These are phyloP conservation scores for Tagetes erecta DNA, from an alignment of 129 eudicot genomes.

Conservation along the genomic window DNA sequence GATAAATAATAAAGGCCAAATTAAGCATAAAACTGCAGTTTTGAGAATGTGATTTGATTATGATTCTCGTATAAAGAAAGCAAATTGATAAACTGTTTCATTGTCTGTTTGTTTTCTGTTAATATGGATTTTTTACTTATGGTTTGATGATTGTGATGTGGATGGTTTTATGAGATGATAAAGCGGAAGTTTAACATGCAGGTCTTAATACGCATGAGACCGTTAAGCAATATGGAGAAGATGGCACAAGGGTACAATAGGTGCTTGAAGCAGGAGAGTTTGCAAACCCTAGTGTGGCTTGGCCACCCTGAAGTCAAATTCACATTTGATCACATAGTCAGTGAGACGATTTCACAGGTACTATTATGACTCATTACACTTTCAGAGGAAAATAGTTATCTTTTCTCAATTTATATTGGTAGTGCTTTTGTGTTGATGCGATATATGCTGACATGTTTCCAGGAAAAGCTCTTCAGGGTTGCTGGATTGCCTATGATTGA, in stretches of 20 bases:
- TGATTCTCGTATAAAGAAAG: background rate
- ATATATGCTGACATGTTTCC: slow-evolving; percentile 24
- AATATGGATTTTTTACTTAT: background rate
- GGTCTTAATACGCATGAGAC: slow-evolving; percentile 84
- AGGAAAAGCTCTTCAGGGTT: slow-evolving; percentile 83
- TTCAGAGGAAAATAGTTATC: background rate
- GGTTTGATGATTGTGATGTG: background rate
- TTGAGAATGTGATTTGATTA: background rate
- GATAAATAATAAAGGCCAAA: slow-evolving; percentile 18
- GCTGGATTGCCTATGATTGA: slow-evolving; percentile 96
- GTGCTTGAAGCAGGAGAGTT: slow-evolving; percentile 85
- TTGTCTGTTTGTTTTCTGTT: slow-evolving; percentile 3
- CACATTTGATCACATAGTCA: slow-evolving; percentile 82
- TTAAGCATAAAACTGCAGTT: slow-evolving; percentile 14
- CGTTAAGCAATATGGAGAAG: slow-evolving; percentile 59
- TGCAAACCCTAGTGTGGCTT: slow-evolving; percentile 68
- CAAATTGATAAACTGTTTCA: slow-evolving; percentile 1
- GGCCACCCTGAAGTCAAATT: slow-evolving; percentile 89
- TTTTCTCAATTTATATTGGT: slow-evolving; percentile 7
- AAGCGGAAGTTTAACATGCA: slow-evolving; percentile 19
- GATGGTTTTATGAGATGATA: slow-evolving; percentile 14
- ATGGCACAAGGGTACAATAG: slow-evolving; percentile 63
- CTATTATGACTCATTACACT: background rate
- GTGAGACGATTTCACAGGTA: slow-evolving; percentile 84
- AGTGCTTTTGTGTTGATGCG: slow-evolving; percentile 18